Base-by-base conservation (phyloP, 306 rosid species). In the Lathyrus aphaca region DNA sequence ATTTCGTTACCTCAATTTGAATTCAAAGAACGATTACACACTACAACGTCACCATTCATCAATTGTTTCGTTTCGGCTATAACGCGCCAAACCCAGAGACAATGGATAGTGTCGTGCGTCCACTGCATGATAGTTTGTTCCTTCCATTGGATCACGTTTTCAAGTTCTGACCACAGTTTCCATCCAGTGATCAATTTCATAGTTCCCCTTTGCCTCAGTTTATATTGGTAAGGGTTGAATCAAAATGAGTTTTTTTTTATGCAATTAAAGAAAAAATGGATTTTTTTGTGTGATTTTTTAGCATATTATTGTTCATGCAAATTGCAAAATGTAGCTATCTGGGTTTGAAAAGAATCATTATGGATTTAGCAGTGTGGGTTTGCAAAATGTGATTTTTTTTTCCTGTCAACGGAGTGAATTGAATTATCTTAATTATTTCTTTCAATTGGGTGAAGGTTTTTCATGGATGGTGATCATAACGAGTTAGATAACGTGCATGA, bases 391-490 rank as follows among this genome's bases (percentile, higher is more conserved):
- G 40, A 14, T 55, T 48, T 67, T 64, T 14, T 50, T 23, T 4
- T 35, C 4, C 9, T 23, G 23, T 35, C 12, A 46, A 4, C 39
- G 25, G 8, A 13, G 11, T 43, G 2, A 64, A 27, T 17, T 75
- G 16, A 21, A 25, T 29, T 77, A 16, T 14, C 55, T 50, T 40
- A 14, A 59, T 55, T 45, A 17, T 74, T 37, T 64, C 13, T 55
- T 27, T 39, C 30, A 66, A 53, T 70, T 59, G 13, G 46, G 74
- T 69, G 80, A 74, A 88, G 84, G 82, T 51, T 54, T 43, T 61
- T 65, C 64, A 85, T 88, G 90, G 88, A 82, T 35, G 79, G 54
- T 62, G 79, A 79, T 73, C 69, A 62, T 59, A 63, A 49, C 27
- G 67, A 59, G 63, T 64, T 77, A 38, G 53, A 55, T 66, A 75